phyloP scores from a whole-genome alignment of 768 basidiomycete species.

The Russula griseocarnosa region DNA sequence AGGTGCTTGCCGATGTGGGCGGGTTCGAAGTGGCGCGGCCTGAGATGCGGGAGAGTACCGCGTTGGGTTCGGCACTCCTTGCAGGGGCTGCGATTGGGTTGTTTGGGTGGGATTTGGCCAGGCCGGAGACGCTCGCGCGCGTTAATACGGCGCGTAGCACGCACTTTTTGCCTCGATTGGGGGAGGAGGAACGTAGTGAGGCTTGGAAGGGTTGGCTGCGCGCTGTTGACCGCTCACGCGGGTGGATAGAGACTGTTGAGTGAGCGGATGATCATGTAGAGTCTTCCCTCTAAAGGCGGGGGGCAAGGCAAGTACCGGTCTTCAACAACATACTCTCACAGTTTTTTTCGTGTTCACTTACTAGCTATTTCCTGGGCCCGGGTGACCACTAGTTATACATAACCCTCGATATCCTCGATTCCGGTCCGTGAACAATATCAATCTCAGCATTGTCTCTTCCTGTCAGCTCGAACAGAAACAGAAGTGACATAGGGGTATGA shows the following conservation, averaged over 20 bases:
- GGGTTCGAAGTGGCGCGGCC: slow-evolving; percentile 91
- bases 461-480: too few species aligned
- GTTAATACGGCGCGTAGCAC: slow-evolving; percentile 84
- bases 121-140: slow-evolving; percentile 75
- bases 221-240: slow-evolving; percentile 78
- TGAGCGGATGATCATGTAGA: slow-evolving; percentile 1
- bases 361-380: too few species aligned
- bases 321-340: too few species aligned
- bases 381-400: too few species aligned
- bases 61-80: slow-evolving; percentile 89
- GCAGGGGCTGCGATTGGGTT: slow-evolving; percentile 84
- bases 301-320: too few species aligned
- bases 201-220: slow-evolving; percentile 82
- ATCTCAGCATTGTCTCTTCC: too few species aligned
- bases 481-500: too few species aligned
- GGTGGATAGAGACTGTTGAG: slow-evolving; percentile 65
- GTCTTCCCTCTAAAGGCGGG: too few species aligned
- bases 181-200: slow-evolving; percentile 52
- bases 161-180: slow-evolving; percentile 58
- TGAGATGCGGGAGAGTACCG: slow-evolving; percentile 96
- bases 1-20: slow-evolving; percentile 80
- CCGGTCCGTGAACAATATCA: too few species aligned
- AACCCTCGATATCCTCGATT: too few species aligned
- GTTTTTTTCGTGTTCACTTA: too few species aligned
- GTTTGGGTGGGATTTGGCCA: slow-evolving; percentile 86